Evolutionary conservation across 345 rosid species (phyloP), one percentile per base, ranked within the genome.

Genomic region (Boechera retrofracta): DNA sequence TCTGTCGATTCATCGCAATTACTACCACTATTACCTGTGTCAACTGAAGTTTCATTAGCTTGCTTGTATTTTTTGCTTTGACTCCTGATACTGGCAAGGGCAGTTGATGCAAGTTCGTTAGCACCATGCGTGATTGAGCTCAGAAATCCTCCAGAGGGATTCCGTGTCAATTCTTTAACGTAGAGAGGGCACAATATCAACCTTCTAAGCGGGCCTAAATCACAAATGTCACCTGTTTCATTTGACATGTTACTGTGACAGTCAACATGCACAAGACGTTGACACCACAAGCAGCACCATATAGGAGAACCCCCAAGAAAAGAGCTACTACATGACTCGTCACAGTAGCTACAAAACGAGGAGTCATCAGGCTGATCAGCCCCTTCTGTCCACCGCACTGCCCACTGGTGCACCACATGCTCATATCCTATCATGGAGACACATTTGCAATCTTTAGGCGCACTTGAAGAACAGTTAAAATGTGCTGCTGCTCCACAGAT

Each of bases 231-330:
- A 63, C 98, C 97, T 10, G 85, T 87, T 84, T 95, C 97, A 78
- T 69, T 88, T 16, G 86, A 87, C 93, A 95, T 85, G 62, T 76
- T 88, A 79, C 80, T 75, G 67, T 89, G 97, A 74, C 99, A 95
- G 82, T 95, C 99, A 15, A 95, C 96, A 75, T 95, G 99, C 35
- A 95, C 88, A 73, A 95, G 91, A 44, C 90, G 91, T 74, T 95
- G 99, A 82, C 99, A 95, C 99, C 99, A 95, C 84, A 88, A 86
- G 88, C 99, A 95, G 81, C 97, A 89, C 99, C 98, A 95, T 73
- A 91, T 87, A 39, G 99, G 99, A 18, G 97, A 92, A 55, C 98
- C 99, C 33, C 98, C 87, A 39, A 95, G 94, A 83, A 95, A 95
- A 41, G 98, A 89, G 58, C 97, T 91, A 70, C 87, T 87, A 73